These are phyloP conservation scores for Colletotrichum lupini DNA, from an alignment of 2,329 filamentous ascomycete species.

Conservation along the genomic window DNA sequence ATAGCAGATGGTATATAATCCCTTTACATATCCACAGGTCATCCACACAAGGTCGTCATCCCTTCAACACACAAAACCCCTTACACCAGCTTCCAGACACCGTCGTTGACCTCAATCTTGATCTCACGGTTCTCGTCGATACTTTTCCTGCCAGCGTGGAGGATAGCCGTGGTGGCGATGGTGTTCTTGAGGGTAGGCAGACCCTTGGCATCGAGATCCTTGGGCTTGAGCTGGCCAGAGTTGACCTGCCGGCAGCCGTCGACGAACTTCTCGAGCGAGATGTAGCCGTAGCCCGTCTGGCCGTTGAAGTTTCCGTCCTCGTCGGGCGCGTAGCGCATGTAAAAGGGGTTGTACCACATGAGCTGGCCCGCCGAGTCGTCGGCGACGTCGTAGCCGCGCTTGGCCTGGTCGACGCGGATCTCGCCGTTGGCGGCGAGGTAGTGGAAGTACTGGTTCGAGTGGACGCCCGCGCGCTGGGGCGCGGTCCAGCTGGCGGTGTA, in stretches of 20 bases:
- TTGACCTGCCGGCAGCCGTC: slow-evolving; percentile 86
- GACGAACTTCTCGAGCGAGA: slow-evolving; percentile 96
- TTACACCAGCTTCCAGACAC: slow-evolving; percentile 73
- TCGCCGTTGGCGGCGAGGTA: slow-evolving; percentile 89
- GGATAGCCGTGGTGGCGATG: slow-evolving; percentile 89
- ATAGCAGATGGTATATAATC: slow-evolving; percentile 31
- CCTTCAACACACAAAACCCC: not conserved
- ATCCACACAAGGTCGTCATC: not conserved
- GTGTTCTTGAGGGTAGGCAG: slow-evolving; percentile 90
- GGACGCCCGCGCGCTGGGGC: slow-evolving; percentile 91
- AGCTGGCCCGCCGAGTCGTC: slow-evolving; percentile 78
- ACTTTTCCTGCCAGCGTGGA: slow-evolving; percentile 86
- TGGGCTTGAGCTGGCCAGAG: slow-evolving; percentile 75
- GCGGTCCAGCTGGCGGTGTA: slow-evolving; percentile 97
- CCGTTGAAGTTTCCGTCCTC: slow-evolving; percentile 95
- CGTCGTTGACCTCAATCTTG: slow-evolving; percentile 75
- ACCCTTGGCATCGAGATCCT: slow-evolving; percentile 82
- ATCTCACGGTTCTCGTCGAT: slow-evolving; percentile 86
- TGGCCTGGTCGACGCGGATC: slow-evolving; percentile 90
- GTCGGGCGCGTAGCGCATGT: slow-evolving; percentile 94
- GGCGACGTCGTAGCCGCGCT: slow-evolving; percentile 94
- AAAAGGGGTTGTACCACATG: slow-evolving; percentile 93
- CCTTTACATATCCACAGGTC: slow-evolving; percentile 23
- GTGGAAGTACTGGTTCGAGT: slow-evolving; percentile 97
- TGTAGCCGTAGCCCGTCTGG: slow-evolving; percentile 91